These are phyloP conservation scores for Globisporangium camurandrum DNA, from an alignment of 352 stramenopile genomes.

Conservation along the genomic window DNA sequence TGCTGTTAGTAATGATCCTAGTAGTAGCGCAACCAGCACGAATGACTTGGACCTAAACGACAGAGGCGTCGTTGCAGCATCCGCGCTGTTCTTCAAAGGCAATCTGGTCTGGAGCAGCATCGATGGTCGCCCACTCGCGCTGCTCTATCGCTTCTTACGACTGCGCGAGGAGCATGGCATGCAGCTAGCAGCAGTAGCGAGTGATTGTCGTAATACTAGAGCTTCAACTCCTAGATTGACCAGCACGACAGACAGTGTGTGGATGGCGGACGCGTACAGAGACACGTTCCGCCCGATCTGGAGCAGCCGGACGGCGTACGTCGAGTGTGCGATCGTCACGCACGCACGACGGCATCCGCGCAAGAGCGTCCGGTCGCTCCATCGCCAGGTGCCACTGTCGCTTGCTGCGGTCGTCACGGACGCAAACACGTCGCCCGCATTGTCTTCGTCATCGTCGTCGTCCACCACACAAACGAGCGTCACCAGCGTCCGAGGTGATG, in stretches of 20 bases:
- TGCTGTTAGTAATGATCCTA: background rate
- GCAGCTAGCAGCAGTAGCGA: too few species aligned
- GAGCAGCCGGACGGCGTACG: conserved; percentile 54
- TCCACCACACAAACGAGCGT: too few species aligned
- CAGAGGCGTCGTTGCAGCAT: conserved; percentile 3
- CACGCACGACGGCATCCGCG: conserved; percentile 20
- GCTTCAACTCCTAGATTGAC: background rate
- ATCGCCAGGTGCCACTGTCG: conserved; percentile 39
- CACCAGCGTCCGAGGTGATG: conserved; percentile 9
- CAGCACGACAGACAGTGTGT: conserved; percentile 9
- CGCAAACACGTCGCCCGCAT: conserved; percentile 7
- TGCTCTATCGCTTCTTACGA: conserved; percentile 38
- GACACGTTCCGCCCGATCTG: conserved; percentile 57
- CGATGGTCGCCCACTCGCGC: conserved; percentile 19
- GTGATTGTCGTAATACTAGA: background rate
- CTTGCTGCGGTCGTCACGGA: conserved; percentile 31
- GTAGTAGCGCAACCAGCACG: too few species aligned
- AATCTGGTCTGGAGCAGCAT: conserved; percentile 48
- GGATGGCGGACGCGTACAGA: conserved; percentile 43
- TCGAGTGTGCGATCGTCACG: conserved; percentile 36
- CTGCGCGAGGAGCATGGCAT: conserved; percentile 56
- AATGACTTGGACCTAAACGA: too few species aligned
- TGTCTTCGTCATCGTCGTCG: too few species aligned
- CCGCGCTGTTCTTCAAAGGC: conserved; percentile 44
- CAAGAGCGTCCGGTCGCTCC: conserved; percentile 28